Conservation (phyloP, 441 rosid species). For the Eutrema salsugineum region DNA sequence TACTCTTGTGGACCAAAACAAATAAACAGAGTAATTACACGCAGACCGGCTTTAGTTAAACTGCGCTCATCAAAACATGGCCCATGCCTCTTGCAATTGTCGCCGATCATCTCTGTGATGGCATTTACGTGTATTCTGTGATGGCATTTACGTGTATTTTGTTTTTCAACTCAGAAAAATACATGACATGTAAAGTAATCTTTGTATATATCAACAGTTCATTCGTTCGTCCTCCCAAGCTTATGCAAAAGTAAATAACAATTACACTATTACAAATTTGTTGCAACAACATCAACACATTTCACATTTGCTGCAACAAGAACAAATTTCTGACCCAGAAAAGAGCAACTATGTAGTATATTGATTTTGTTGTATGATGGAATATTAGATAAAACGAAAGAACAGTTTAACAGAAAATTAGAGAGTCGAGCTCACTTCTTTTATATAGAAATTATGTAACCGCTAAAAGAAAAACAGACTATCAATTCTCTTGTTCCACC, state of each 20-base stretch:
- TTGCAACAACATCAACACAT: too few relatives aligned
- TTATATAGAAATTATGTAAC: too few relatives aligned
- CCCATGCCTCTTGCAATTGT: constrained; percentile 7
- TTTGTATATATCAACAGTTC: too few relatives aligned
- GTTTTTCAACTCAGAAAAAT: not conserved
- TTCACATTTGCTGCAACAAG: too few relatives aligned
- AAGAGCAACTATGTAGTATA: too few relatives aligned
- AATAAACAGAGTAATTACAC: not conserved
- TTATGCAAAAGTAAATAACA: not conserved
- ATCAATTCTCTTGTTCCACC: too few relatives aligned
- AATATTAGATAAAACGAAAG: too few relatives aligned
- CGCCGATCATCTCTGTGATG: not conserved
- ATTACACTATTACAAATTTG: not conserved
- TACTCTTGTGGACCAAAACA: constrained; percentile 19
- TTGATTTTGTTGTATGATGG: too few relatives aligned
- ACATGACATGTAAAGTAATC: not conserved
- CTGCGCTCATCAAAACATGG: constrained; percentile 6
- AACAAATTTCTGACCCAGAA: too few relatives aligned
- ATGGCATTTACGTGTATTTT: not conserved
- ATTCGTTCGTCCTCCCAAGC: not conserved
- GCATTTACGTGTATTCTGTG: not conserved
- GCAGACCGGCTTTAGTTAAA: constrained; percentile 6
- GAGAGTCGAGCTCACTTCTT: too few relatives aligned
- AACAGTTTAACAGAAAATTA: too few relatives aligned
- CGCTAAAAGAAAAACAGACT: too few relatives aligned